phyloP scores from a whole-genome alignment of 208 protist genomes.

The Leishmania major region DNA sequence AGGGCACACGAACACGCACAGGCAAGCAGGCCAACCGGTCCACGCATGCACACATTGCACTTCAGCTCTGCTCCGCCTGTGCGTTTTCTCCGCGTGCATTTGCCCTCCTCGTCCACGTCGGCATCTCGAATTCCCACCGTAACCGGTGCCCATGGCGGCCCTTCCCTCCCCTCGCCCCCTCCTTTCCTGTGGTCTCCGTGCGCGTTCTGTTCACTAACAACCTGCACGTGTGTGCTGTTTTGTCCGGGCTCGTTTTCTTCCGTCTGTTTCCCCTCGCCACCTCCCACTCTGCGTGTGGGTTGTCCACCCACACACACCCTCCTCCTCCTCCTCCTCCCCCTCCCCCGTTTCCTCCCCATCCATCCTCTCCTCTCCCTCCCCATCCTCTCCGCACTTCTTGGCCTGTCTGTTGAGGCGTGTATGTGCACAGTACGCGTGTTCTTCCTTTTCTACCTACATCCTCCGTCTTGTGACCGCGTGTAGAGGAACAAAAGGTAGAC shows the following conservation, averaged over 20 bases:
- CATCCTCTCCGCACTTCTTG: background rate
- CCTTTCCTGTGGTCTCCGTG: background rate
- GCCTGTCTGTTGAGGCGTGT: background rate
- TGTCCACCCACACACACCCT: background rate
- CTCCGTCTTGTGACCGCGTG: background rate
- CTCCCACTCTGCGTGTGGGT: background rate
- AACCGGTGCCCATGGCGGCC: background rate
- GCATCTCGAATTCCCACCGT: no score
- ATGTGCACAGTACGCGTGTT: background rate
- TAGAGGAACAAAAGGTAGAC: background rate
- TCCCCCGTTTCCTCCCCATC: background rate
- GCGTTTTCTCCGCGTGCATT: no score
- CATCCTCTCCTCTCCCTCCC: background rate
- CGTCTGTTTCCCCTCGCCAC: conserved; percentile 1
- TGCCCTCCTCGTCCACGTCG: background rate
- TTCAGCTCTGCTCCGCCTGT: background rate
- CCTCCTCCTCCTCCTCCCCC: background rate
- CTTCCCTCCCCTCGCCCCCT: background rate
- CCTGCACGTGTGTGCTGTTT: no score
- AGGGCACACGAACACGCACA: background rate
- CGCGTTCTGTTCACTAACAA: background rate
- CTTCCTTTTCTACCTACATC: background rate
- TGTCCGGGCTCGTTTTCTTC: background rate
- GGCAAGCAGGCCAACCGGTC: background rate
- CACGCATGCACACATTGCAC: background rate